A percentile compares a stretch with the other conserved stretches of the same genome.
Conservation (phyloP, 2,329 filamentous ascomycete genomes). For the Akanthomyces dipterigenus region DNA sequence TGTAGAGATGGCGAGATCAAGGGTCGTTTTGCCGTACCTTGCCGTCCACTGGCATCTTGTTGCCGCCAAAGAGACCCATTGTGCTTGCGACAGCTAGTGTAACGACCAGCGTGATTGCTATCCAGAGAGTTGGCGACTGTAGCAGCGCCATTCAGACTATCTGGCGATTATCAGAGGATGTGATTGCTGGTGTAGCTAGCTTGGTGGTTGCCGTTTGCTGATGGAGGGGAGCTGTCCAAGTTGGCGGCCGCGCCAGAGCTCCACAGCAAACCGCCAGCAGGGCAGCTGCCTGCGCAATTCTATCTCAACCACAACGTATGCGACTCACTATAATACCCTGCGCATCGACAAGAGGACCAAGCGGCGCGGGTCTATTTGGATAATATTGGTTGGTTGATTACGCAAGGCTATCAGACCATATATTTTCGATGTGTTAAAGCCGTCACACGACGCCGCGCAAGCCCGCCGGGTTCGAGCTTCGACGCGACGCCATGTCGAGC, state of each 20-base stretch:
- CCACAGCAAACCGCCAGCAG: not conserved
- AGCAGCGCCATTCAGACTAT: not conserved
- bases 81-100: conserved; percentile 29
- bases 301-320: not conserved
- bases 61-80: conserved; percentile 64
- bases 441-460: not conserved
- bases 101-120: conserved; percentile 23
- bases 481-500: conserved; percentile 20
- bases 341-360: not conserved
- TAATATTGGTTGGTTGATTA: not conserved
- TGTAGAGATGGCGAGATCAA: not conserved
- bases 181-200: not conserved
- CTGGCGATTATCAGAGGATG: not conserved
- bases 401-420: too few species aligned
- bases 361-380: not conserved
- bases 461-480: not conserved
- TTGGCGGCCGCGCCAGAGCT: not conserved
- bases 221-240: not conserved
- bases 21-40: conserved; percentile 45
- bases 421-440: not conserved
- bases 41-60: conserved; percentile 78
- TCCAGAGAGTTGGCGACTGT: conserved; percentile 15
- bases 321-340: not conserved
- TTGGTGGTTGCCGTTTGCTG: not conserved
- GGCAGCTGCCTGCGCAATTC: not conserved